These are phyloP conservation scores for Samsoniella hepiali DNA, from an alignment of 2,329 filamentous ascomycete species.

Conservation along the genomic window DNA sequence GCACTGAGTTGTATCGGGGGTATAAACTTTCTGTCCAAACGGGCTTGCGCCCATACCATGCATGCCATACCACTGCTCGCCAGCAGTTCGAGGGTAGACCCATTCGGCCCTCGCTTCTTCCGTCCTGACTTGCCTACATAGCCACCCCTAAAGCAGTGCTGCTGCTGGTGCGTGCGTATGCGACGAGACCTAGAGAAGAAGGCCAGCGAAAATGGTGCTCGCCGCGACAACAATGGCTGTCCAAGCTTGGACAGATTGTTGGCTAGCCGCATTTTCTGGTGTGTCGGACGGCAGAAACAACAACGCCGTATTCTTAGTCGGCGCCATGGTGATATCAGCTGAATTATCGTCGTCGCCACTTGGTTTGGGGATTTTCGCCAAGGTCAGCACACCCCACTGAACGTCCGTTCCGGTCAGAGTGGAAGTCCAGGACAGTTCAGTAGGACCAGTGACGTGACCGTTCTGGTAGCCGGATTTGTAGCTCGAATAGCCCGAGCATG, in stretches of 20 bases:
- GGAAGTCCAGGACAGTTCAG: slow-evolving; percentile 43
- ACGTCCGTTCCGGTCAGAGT: slow-evolving; percentile 42
- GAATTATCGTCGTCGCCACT: slow-evolving; percentile 30
- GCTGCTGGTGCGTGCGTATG: not conserved
- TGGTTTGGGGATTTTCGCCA: slow-evolving; percentile 36
- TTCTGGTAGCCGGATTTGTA: slow-evolving; percentile 38
- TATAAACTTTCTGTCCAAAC: slow-evolving; percentile 6
- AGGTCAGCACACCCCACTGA: slow-evolving; percentile 44
- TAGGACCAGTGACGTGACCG: slow-evolving; percentile 40
- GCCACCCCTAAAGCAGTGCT: not conserved
- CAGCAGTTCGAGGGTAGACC: not conserved
- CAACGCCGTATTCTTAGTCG: slow-evolving; percentile 13
- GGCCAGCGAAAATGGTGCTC: slow-evolving; percentile 8
- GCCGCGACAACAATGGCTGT: slow-evolving; percentile 13
- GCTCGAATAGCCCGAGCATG: slow-evolving; percentile 48
- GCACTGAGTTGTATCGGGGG: slow-evolving; percentile 6
- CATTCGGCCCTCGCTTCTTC: not conserved
- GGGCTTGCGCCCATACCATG: slow-evolving; percentile 4
- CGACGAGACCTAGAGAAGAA: slow-evolving; percentile 2
- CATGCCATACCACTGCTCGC: slow-evolving; percentile 6
- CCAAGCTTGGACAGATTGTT: not conserved
- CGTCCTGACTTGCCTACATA: not conserved
- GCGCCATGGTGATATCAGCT: not conserved
- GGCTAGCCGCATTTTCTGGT: not conserved
- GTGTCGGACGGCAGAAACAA: slow-evolving; percentile 7